phyloP scores from a whole-genome alignment of 345 rosid genomes.

The Streptanthus diversifolius region DNA sequence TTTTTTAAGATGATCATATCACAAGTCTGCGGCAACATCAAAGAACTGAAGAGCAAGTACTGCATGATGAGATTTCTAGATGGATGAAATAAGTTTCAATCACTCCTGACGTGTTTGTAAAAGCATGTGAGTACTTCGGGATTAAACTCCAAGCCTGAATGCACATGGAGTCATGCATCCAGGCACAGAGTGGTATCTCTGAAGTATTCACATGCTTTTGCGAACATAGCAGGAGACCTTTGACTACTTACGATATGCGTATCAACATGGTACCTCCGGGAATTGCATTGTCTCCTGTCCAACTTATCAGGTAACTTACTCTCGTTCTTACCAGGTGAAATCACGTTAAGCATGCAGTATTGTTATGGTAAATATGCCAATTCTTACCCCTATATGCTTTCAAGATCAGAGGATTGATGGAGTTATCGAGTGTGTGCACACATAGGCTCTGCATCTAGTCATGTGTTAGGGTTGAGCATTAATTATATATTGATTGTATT shows the following conservation, averaged over 20 bases:
- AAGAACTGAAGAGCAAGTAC: not conserved
- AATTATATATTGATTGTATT: too few relatives aligned
- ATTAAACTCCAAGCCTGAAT: conserved; percentile 31
- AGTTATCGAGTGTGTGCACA: too few relatives aligned
- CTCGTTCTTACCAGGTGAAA: not conserved
- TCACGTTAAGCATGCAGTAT: not conserved
- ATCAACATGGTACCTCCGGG: not conserved
- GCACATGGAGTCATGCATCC: conserved; percentile 19
- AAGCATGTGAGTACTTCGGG: conserved; percentile 40
- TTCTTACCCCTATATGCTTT: too few relatives aligned
- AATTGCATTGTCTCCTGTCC: not conserved
- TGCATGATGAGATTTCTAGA: not conserved
- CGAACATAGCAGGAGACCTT: not conserved
- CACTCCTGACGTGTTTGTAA: conserved; percentile 33
- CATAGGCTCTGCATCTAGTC: too few relatives aligned
- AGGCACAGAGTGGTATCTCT: not conserved
- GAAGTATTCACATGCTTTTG: not conserved
- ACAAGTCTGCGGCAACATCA: not conserved
- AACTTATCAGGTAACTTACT: not conserved
- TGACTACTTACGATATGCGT: not conserved
- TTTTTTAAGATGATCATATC: conserved; percentile 18
- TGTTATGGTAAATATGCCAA: too few relatives aligned
- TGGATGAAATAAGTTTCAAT: not conserved
- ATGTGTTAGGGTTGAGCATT: too few relatives aligned
- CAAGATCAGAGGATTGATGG: too few relatives aligned